A percentile compares a stretch with the other conserved stretches of the same genome.
phyloP scores from a whole-genome alignment of 2,329 filamentous ascomycete species.

The Fusarium chlamydosporum region DNA sequence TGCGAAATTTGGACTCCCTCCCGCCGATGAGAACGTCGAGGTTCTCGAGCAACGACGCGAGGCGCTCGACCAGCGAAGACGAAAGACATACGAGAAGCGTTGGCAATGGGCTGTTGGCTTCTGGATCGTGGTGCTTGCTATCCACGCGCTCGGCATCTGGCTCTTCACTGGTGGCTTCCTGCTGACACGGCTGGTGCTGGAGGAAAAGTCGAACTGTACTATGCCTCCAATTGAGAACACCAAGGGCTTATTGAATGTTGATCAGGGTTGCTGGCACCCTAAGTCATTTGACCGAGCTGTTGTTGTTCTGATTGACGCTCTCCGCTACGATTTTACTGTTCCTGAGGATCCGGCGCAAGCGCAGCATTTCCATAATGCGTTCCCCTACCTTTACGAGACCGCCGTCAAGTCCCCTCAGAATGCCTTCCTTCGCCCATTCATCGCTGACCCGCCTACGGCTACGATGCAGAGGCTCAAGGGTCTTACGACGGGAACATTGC shows the following conservation, averaged over 20 bases:
- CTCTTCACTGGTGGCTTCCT: constrained; percentile 97
- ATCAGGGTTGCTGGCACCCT: constrained; percentile 93
- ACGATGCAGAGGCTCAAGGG: constrained; percentile 95
- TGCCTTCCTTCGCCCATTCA: constrained; percentile 93
- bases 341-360: constrained; percentile 66
- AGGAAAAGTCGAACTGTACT: constrained; percentile 79
- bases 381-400: constrained; percentile 89
- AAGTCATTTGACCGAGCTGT: constrained; percentile 94
- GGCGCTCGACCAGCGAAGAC: constrained; percentile 64
- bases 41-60: constrained; percentile 62
- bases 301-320: constrained; percentile 89
- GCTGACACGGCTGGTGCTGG: constrained; percentile 84
- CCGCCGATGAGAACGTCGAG: constrained; percentile 55
- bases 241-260: constrained; percentile 59
- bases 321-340: constrained; percentile 96
- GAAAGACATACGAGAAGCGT: constrained; percentile 65
- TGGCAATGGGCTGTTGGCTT: constrained; percentile 75
- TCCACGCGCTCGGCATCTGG: constrained; percentile 86
- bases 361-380: constrained; percentile 82
- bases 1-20: constrained; percentile 50
- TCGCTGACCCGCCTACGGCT: constrained; percentile 94
- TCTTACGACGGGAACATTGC: constrained; percentile 92
- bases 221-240: constrained; percentile 73
- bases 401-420: constrained; percentile 80
- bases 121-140: constrained; percentile 76